A percentile compares a stretch with the other conserved stretches of the same genome.
These are phyloP conservation scores for Xerophyta viscosa DNA, from an alignment of 106 monocot species.

Conservation along the genomic window DNA sequence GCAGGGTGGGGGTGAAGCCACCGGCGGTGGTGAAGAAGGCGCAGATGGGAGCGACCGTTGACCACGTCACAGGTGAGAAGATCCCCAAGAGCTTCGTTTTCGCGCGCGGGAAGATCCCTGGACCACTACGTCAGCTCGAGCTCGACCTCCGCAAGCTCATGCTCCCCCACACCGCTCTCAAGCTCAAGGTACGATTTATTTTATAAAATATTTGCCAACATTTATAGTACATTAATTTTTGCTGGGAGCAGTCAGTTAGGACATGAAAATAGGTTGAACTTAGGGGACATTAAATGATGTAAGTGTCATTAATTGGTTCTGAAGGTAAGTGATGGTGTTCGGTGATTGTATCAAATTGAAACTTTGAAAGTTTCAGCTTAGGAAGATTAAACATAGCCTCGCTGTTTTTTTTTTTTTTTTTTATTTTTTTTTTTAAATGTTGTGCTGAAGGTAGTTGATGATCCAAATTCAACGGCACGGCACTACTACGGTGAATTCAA, in stretches of 20 bases:
- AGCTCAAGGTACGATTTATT: slow-evolving; percentile 42
- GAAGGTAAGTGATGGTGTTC: no score
- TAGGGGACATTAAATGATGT: no score
- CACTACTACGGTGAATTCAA: no score
- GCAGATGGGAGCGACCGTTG: slow-evolving; percentile 44
- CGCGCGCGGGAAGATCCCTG: slow-evolving; percentile 66
- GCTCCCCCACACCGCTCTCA: slow-evolving; percentile 93
- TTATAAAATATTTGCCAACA: not conserved
- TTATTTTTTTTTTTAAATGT: no score
- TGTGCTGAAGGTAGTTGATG: no score
- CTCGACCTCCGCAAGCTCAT: slow-evolving; percentile 83
- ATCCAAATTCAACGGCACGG: no score
- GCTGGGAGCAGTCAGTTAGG: not conserved
- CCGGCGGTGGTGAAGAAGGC: slow-evolving; percentile 24
- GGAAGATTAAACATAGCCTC: no score
- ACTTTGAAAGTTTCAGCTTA: no score
- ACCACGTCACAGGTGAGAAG: slow-evolving; percentile 89
- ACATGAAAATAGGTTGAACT: no score
- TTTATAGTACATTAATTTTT: not conserved
- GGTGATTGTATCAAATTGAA: no score
- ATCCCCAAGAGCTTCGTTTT: slow-evolving; percentile 97
- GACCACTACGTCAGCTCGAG: slow-evolving; percentile 67
- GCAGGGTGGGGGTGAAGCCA: slow-evolving; percentile 15
- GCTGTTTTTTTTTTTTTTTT: no score
- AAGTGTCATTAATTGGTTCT: no score